Evolutionary conservation across 2,329 filamentous ascomycete genomes (phyloP), one percentile per base, ranked within the genome.

Genomic region (Claviceps quebecensis): DNA sequence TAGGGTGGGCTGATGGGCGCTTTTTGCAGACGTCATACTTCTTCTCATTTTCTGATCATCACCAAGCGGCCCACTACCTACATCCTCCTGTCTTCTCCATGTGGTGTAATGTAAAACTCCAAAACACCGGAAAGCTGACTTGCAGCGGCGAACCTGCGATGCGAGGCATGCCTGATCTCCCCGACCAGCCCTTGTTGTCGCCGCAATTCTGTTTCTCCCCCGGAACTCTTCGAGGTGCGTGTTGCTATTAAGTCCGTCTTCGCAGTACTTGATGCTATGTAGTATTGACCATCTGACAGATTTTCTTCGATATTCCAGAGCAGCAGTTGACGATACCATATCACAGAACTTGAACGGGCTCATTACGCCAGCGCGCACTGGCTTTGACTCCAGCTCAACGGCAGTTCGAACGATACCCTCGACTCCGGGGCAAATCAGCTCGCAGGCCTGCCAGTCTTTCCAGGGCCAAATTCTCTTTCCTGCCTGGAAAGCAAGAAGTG

Each of bases 311-410:
- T 68, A 93, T 57, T 96, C 91, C 9, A 82, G 93, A 56, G 76
- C 80, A 49, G 80, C 86, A 47, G 84, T 96, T 61, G 93, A 98
- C 69, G 93, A 98, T 68, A 88, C 86, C 45, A 97, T 98, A 62
- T 81, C 82, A 1, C 90, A 95, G 63, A 91, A 94, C 61, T 80
- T 98, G 55, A 97, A 97, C 71, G 87, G 88, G 1, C 77, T 97
- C 39, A 71, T 87, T 45, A 90, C 84, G 1, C 91, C 91, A 0
- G 76, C 86, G 13, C 72, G 74, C 45, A 68, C 69, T 40, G 80
- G 81, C 16, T 97, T 95, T 68, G 85, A 95, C 63, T 86, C 91
- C 1, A 70, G 76, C 0, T 90, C 87, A 1, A 95, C 88, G 1
- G 78, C 82, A 0, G 71, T 76, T 14, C 78, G 84, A 49, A 72